phyloP scores from a whole-genome alignment of 2,329 filamentous ascomycete species.

The Pezicula radicicola region DNA sequence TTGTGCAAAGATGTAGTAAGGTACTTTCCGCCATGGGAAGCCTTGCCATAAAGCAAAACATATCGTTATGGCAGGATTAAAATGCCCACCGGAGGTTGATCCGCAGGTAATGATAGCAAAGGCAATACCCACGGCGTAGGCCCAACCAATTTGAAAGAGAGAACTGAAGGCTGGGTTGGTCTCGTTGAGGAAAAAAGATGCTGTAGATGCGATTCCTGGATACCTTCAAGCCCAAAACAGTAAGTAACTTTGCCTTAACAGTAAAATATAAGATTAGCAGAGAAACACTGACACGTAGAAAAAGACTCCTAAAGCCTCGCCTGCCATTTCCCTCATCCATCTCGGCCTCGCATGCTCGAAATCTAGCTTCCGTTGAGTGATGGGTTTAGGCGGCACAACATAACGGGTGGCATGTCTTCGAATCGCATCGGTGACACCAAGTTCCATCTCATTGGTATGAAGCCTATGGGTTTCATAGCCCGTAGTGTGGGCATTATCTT shows the following conservation, averaged over 20 bases:
- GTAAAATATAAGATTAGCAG: background rate
- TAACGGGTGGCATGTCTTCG: conserved; percentile 46
- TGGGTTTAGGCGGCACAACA: conserved; percentile 45
- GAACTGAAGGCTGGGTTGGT: conserved; percentile 42
- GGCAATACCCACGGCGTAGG: conserved; percentile 54
- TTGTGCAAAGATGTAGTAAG: conserved; percentile 53
- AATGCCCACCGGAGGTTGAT: conserved; percentile 51
- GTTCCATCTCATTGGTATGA: conserved; percentile 35
- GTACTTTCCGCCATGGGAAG: conserved; percentile 56
- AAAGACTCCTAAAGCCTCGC: conserved; percentile 55
- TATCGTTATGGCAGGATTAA: conserved; percentile 49
- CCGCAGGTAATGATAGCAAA: conserved; percentile 57
- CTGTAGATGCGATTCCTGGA: conserved; percentile 50
- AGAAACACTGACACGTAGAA: conserved; percentile 42
- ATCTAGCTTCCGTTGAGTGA: conserved; percentile 50
- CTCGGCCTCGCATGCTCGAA: conserved; percentile 51
- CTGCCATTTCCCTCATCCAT: conserved; percentile 52
- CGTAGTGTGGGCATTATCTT: conserved; percentile 11
- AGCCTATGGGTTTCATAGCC: conserved; percentile 19
- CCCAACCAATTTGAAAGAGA: conserved; percentile 52
- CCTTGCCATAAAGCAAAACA: conserved; percentile 49
- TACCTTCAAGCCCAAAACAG: conserved; percentile 23
- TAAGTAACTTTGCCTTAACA: background rate
- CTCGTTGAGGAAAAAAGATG: conserved; percentile 46
- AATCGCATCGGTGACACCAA: conserved; percentile 51